Evolutionary conservation across 2,329 filamentous ascomycete genomes (phyloP).

Genomic region (Colletotrichum melonis): DNA sequence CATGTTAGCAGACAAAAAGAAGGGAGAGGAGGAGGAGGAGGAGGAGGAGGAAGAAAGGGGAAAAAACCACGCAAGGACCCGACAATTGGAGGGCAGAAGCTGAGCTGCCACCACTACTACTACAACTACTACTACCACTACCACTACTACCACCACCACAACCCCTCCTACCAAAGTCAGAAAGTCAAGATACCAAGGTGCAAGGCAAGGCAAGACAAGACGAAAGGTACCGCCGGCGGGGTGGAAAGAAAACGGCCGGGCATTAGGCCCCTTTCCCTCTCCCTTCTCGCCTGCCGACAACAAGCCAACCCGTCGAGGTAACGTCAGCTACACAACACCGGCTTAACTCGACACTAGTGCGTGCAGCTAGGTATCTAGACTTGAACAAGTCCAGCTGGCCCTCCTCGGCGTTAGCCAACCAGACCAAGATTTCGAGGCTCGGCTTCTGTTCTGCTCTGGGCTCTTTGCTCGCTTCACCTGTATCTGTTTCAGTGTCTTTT

Average conservation of each 20-base stretch:
- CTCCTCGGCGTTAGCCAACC: not conserved
- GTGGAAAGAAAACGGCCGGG: constrained; percentile 16
- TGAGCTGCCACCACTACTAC: not conserved
- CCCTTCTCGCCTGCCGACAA: not conserved
- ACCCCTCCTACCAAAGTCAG: not conserved
- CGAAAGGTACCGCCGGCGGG: not conserved
- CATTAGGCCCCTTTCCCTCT: constrained; percentile 11
- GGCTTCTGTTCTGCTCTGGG: not conserved
- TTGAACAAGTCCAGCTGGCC: not conserved
- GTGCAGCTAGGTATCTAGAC: not conserved
- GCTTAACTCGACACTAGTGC: not conserved
- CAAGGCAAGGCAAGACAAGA: not conserved
- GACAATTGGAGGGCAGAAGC: not conserved
- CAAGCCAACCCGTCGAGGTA: not conserved
- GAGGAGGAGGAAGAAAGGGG: not conserved
- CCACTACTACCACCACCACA: too few relatives aligned
- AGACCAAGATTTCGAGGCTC: not conserved
- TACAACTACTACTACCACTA: too few relatives aligned
- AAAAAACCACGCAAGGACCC: not conserved
- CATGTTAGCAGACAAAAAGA: not conserved
- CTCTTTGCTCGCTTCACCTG: not conserved
- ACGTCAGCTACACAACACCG: not conserved
- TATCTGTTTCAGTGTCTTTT: not conserved
- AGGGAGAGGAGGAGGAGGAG: not conserved
- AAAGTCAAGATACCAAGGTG: not conserved